A percentile compares a stretch with the other conserved stretches of the same genome.
These are phyloP conservation scores for Penicillium argentinense DNA, from an alignment of 495 filamentous ascomycete species.

Conservation along the genomic window DNA sequence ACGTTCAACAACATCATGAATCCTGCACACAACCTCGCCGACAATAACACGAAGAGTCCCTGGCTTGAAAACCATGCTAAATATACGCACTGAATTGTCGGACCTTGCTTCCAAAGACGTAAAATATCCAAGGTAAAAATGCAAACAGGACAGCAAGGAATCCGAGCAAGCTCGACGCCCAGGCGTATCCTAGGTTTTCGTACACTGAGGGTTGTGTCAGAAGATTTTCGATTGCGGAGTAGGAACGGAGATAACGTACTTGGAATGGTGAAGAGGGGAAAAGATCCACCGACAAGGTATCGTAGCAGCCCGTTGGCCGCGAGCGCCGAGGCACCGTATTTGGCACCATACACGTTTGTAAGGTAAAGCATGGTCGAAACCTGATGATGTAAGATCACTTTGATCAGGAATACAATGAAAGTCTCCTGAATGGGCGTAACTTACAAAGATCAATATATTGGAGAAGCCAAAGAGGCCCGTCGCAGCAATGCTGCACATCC, in stretches of 20 bases:
- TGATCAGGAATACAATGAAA: too few relatives aligned
- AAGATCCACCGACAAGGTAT: slow-evolving; percentile 60
- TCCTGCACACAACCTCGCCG: too few relatives aligned
- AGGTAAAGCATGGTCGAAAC: slow-evolving; percentile 52
- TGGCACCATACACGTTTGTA: slow-evolving; percentile 55
- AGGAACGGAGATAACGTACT: too few relatives aligned
- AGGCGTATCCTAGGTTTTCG: slow-evolving; percentile 52
- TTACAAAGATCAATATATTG: slow-evolving; percentile 17
- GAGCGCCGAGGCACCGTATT: slow-evolving; percentile 58
- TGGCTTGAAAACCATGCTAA: too few relatives aligned
- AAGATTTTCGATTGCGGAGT: too few relatives aligned
- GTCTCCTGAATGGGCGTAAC: too few relatives aligned
- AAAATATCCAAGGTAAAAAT: slow-evolving; percentile 38
- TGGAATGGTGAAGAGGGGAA: slow-evolving; percentile 62
- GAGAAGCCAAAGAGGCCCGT: slow-evolving; percentile 11
- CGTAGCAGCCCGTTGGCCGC: slow-evolving; percentile 62
- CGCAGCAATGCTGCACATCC: slow-evolving; percentile 50
- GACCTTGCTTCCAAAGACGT: slow-evolving; percentile 12
- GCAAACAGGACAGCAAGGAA: slow-evolving; percentile 39
- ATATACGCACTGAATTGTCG: too few relatives aligned
- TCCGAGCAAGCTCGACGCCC: slow-evolving; percentile 50
- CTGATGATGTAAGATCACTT: too few relatives aligned
- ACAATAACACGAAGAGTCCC: too few relatives aligned
- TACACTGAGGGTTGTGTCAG: too few relatives aligned
- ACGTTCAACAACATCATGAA: too few relatives aligned